phyloP scores from a whole-genome alignment of 352 stramenopile genomes.

The Pythium insidiosum region DNA sequence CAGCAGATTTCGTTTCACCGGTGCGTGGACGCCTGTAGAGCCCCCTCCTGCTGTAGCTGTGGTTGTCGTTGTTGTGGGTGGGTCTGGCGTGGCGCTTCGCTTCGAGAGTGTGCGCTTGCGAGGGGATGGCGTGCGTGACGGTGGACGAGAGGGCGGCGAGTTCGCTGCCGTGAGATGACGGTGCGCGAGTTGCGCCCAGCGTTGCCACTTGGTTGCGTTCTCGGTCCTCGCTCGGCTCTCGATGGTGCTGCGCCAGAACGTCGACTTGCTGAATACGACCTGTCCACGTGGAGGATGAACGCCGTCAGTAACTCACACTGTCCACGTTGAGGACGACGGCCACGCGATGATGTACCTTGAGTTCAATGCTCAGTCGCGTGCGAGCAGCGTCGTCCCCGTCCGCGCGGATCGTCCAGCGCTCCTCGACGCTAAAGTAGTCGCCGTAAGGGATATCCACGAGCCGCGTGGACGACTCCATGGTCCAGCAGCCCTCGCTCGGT shows the following conservation, averaged over 20 bases:
- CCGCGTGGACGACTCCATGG: slow-evolving; percentile 71
- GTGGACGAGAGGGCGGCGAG: neutral
- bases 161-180: slow-evolving; percentile 20
- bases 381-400: slow-evolving; percentile 20
- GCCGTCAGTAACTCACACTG: too few relatives aligned
- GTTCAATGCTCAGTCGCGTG: slow-evolving; percentile 70
- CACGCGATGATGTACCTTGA: slow-evolving; percentile 54
- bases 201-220: slow-evolving; percentile 63
- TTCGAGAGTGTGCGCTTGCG: neutral
- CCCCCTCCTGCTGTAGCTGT: neutral
- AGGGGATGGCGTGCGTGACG: neutral
- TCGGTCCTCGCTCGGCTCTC: slow-evolving; percentile 62
- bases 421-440: slow-evolving; percentile 84
- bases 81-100: neutral
- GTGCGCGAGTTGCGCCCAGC: slow-evolving; percentile 63
- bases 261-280: slow-evolving; percentile 81
- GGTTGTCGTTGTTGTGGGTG: neutral
- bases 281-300: too few relatives aligned
- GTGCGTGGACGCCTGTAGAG: neutral
- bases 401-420: slow-evolving; percentile 70
- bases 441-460: slow-evolving; percentile 82
- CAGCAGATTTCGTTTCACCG: neutral
- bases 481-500: slow-evolving; percentile 23
- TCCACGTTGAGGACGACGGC: neutral
- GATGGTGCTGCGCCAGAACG: slow-evolving; percentile 79